Evolutionary conservation across 148 eudicot genomes (phyloP), one percentile per base, ranked within the genome.

Genomic region (Silene latifolia): DNA sequence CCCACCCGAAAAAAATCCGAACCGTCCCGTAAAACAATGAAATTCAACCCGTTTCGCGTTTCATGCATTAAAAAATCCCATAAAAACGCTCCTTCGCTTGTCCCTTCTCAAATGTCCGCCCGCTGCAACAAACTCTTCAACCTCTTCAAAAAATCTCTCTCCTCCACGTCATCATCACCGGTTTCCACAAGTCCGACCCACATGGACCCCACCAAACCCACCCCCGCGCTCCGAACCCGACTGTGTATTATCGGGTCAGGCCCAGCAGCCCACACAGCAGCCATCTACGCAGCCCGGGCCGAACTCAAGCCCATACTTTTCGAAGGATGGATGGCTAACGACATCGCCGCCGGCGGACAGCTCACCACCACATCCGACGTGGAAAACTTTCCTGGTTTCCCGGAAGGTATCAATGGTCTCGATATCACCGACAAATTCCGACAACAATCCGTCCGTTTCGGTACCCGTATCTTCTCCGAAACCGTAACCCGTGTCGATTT

Each of bases 321-420:
- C 62, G 98, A 93, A 65, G 98, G 96, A 0, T 89, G 88, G 90
- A 88, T 93, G 98, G 98, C 98, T 69, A 93, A 93, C 82, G 93
- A 79, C 64, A 82, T 93, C 73, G 96, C 98, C 19, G 92, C 98
- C 27, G 98, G 98, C 10, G 96, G 98, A 0, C 98, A 93, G 83
- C 90, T 93, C 54, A 93, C 98, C 15, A 93, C 96, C 80, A 93
- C 98, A 58, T 58, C 98, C 39, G 96, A 93, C 73, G 98, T 90
- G 39, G 98, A 93, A 78, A 93, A 91, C 48, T 91, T 93, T 63
- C 98, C 98, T 8, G 98, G 98, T 0, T 93, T 93, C 48, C 98
- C 98, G 1, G 86, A 80, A 0, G 96, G 92, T 3, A 83, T 93
- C 39, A 68, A 77, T 6, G 97, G 97, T 0, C 21, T 70, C 13